A percentile compares a stretch with the other conserved stretches of the same genome.
phyloP scores from a whole-genome alignment of 2,329 filamentous ascomycete genomes.

The Alternaria panax region DNA sequence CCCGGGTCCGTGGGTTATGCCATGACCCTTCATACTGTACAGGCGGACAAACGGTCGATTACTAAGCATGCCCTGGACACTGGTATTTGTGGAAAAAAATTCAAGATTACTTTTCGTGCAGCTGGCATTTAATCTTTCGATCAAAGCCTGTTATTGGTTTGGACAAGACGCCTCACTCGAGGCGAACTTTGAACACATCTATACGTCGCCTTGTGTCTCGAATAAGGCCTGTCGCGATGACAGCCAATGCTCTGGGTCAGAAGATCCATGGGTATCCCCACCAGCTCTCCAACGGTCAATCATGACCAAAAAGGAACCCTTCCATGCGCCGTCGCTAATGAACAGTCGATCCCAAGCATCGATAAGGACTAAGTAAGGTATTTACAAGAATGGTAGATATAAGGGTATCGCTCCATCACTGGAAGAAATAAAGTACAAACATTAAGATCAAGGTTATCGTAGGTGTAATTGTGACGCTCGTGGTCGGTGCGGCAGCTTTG shows the following conservation, averaged over 20 bases:
- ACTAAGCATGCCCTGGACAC: constrained; percentile 1
- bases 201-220: constrained; percentile 1
- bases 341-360: constrained; percentile 31
- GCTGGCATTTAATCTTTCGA: constrained; percentile 8
- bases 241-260: constrained; percentile 10
- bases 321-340: constrained; percentile 49
- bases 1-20: constrained; percentile 20
- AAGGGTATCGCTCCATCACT: constrained; percentile 26
- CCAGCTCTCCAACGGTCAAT: constrained; percentile 7
- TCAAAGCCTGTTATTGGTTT: constrained; percentile 4
- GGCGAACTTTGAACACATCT: background rate
- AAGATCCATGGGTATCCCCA: constrained; percentile 16
- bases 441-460: constrained; percentile 45
- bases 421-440: constrained; percentile 45
- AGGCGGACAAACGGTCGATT: constrained; percentile 10
- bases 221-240: background rate
- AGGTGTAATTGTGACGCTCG: constrained; percentile 35
- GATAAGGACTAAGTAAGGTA: constrained; percentile 23
- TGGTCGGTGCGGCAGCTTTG: constrained; percentile 39
- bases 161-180: background rate
- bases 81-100: constrained; percentile 13
- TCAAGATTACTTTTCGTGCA: constrained; percentile 4
- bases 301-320: constrained; percentile 16
- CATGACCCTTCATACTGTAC: constrained; percentile 14
- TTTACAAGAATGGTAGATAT: constrained; percentile 30